These are phyloP conservation scores for Microdochium paspali DNA, from an alignment of 2,329 filamentous ascomycete species.

Conservation along the genomic window DNA sequence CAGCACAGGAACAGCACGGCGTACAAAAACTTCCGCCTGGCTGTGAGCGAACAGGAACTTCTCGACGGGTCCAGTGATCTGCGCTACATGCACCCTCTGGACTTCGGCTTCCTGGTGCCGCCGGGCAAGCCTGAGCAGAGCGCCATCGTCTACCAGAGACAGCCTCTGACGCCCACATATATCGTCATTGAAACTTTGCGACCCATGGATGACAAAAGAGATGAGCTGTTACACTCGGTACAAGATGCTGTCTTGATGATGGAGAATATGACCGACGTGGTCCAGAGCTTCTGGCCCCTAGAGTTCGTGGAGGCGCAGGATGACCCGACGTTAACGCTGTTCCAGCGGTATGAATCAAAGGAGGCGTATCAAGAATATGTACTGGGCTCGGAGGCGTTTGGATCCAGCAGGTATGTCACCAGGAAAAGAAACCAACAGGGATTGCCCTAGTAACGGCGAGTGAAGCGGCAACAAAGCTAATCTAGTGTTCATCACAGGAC, in stretches of 20 bases:
- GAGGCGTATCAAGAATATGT: background rate
- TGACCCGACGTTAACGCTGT: background rate
- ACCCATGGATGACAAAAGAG: background rate
- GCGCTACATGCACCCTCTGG: slow-evolving; percentile 4
- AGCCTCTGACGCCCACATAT: background rate
- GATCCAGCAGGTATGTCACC: background rate
- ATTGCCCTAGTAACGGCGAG: too few species aligned
- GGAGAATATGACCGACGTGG: background rate
- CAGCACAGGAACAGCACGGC: slow-evolving; percentile 5
- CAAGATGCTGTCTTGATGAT: background rate
- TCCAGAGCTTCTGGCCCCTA: background rate
- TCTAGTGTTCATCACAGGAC: too few species aligned
- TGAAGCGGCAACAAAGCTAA: too few species aligned
- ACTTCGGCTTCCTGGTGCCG: slow-evolving; percentile 3
- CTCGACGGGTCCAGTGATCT: slow-evolving; percentile 7
- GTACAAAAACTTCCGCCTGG: slow-evolving; percentile 8
- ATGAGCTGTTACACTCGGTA: background rate
- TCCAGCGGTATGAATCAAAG: background rate
- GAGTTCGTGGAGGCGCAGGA: background rate
- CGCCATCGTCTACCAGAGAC: background rate
- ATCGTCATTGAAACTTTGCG: background rate
- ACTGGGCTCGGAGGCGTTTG: background rate
- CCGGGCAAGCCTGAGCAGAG: too few species aligned
- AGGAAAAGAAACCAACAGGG: too few species aligned
- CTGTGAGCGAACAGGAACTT: slow-evolving; percentile 5